Evolutionary conservation across 345 rosid genomes (phyloP), one percentile per base, ranked within the genome.

Genomic region (Populus ilicifolia): DNA sequence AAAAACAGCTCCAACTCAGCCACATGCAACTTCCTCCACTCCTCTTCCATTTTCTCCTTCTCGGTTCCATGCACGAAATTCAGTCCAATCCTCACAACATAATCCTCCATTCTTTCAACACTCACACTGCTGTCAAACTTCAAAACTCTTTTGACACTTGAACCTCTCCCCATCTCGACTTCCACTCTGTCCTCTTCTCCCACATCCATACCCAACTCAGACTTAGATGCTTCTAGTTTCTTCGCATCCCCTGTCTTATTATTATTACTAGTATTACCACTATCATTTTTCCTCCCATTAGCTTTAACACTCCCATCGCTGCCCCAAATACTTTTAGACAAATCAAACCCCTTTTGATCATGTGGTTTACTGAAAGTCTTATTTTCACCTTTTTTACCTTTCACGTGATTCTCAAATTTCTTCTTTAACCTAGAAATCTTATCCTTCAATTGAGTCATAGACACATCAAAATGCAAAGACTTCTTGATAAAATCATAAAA

Each of bases 351-450:
- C 4, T 78, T 64, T 36, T 82, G 85, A 9, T 80, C 84, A 18
- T 85, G 87, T 16, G 63, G 8, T 8, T 77, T 82, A 2, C 73
- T 30, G 14, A 82, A 85, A 35, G 62, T 72, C 36, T 63, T 76
- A 2, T 72, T 81, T 38, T 82, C 77, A 5, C 83, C 85, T 36
- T 54, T 71, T 52, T 78, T 75, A 1, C 77, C 81, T 35, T 77
- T 41, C 21, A 63, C 70, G 54, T 82, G 68, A 44, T 80, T 75
- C 59, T 71, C 75, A 59, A 69, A 85, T 67, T 76, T 83, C 68
- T 80, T 88, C 85, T 74, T 88, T 80, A 87, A 71, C 56, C 89
- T 74, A 76, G 65, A 72, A 9, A 88, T 69, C 27, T 89, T 89
- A 2, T 88, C 88, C 25, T 80, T 77, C 61, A 89, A 59, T n/a